Conservation (phyloP, 768 basidiomycete species). For the Leccinum fibrillosum region DNA sequence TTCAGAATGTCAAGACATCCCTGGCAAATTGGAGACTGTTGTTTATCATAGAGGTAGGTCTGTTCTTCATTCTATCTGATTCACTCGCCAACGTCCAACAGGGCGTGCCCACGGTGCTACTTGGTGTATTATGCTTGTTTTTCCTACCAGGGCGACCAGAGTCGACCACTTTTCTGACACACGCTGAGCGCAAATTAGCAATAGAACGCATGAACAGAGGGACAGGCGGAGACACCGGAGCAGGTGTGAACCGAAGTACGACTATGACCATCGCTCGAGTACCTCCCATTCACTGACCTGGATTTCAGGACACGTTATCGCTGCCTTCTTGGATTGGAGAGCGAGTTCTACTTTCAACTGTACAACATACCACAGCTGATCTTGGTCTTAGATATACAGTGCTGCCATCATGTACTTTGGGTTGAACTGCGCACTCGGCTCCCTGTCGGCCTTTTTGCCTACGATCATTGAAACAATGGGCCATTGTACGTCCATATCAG, state of each 20-base stretch:
- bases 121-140: constrained; percentile 28
- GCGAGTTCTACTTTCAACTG: constrained; percentile 12
- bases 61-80: background rate
- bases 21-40: constrained; percentile 42
- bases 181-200: constrained; percentile 32
- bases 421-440: constrained; percentile 45
- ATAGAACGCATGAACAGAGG: constrained; percentile 39
- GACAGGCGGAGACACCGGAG: constrained; percentile 39
- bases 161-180: constrained; percentile 33
- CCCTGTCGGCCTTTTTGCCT: constrained; percentile 51
- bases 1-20: constrained; percentile 38
- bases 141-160: constrained; percentile 32
- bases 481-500: constrained; percentile 32
- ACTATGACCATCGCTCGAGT: background rate
- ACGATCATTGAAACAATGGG: constrained; percentile 54
- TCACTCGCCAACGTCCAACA: constrained; percentile 19
- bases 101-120: constrained; percentile 52
- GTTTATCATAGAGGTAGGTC: constrained; percentile 28
- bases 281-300: background rate
- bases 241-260: constrained; percentile 39
- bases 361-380: constrained; percentile 4
- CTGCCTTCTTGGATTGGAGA: constrained; percentile 48
- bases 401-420: constrained; percentile 51
- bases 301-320: constrained; percentile 36
- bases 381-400: constrained; percentile 33